Percentiles rank a stretch among this genome's conserved stretches.
These are phyloP conservation scores for Capronia coronata DNA, from an alignment of 2,329 filamentous ascomycete genomes.

Conservation along the genomic window DNA sequence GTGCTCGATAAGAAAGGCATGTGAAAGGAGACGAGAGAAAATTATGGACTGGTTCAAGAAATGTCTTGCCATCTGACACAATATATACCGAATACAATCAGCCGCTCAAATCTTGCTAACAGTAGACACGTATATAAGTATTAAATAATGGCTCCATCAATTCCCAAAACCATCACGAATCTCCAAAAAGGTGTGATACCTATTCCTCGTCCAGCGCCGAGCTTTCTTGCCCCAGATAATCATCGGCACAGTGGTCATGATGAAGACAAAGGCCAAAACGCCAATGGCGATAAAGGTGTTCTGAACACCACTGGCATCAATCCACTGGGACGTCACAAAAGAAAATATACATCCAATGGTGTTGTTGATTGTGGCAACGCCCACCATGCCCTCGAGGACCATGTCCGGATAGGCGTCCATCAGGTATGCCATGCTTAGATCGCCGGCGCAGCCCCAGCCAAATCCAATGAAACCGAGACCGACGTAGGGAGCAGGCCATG, in stretches of 20 bases:
- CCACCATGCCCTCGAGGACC: constrained; percentile 54
- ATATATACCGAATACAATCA: neutral
- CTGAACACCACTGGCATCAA: constrained; percentile 42
- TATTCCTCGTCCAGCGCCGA: constrained; percentile 43
- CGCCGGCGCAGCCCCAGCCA: constrained; percentile 54
- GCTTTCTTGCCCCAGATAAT: constrained; percentile 48
- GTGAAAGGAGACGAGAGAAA: too few species aligned
- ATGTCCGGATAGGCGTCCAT: constrained; percentile 53
- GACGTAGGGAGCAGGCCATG: constrained; percentile 50
- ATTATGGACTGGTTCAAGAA: too few species aligned
- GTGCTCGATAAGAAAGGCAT: too few species aligned
- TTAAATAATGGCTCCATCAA: neutral
- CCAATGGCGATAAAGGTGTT: constrained; percentile 50
- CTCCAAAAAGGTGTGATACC: constrained; percentile 45
- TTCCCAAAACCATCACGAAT: constrained; percentile 40
- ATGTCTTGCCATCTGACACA: too few species aligned
- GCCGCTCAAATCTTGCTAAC: neutral
- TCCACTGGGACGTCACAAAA: constrained; percentile 47
- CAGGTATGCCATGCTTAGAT: constrained; percentile 50
- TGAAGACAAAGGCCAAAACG: constrained; percentile 46
- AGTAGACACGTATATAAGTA: neutral
- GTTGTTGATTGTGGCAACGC: constrained; percentile 54
- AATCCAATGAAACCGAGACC: constrained; percentile 54
- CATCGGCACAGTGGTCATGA: constrained; percentile 50
- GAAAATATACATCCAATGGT: constrained; percentile 51